Percentiles rank a stretch among this genome's conserved stretches.
Conservation (phyloP, 177 flowering plant species). For the Telopea speciosissima region DNA sequence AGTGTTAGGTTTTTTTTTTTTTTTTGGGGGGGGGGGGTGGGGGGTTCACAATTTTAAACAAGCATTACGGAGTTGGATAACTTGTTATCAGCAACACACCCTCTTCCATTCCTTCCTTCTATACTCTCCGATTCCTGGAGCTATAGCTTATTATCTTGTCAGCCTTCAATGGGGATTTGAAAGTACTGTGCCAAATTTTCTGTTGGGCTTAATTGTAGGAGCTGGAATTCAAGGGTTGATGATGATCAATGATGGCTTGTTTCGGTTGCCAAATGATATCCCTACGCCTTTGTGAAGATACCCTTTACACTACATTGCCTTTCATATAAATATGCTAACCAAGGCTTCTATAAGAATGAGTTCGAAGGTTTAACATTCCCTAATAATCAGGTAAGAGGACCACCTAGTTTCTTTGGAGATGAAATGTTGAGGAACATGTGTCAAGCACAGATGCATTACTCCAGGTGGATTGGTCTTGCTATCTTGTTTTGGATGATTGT, state of each 20-base stretch:
- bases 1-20: no score
- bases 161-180: no score
- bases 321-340: constrained; percentile 52
- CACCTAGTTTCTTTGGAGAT: constrained; percentile 25
- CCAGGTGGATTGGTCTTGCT: constrained; percentile 45
- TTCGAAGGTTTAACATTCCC: constrained; percentile 33
- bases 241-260: constrained; percentile 47
- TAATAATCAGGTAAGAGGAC: constrained; percentile 10
- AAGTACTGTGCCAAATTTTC: constrained; percentile 47
- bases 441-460: constrained; percentile 37
- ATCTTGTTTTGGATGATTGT: constrained; percentile 40
- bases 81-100: no score
- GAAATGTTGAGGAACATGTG: constrained; percentile 27
- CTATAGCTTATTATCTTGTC: no score
- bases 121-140: no score
- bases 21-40: no score
- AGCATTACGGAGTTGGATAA: no score
- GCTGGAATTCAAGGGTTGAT: constrained; percentile 61
- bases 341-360: constrained; percentile 55
- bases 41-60: no score
- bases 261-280: constrained; percentile 42
- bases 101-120: no score
- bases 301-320: constrained; percentile 48
- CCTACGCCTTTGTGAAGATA: constrained; percentile 49
- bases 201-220: constrained; percentile 55